Percentiles rank a stretch among this genome's conserved stretches.
Evolutionary conservation across 139 green algal species (phyloP).

Genomic region (Picochlorum costavermella): DNA sequence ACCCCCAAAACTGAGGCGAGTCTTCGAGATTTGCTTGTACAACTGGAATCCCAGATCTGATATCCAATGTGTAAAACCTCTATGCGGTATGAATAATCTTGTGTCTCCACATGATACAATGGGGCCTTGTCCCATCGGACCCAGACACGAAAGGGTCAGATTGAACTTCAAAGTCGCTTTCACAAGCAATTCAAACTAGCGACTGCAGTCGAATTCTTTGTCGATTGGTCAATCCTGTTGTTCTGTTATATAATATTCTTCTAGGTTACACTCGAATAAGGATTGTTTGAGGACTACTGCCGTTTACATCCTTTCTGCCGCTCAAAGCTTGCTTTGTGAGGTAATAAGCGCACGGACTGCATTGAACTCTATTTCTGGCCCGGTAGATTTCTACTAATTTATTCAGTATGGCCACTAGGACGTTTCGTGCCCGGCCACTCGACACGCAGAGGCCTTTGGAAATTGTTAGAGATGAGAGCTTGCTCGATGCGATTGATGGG

Average conservation of each 20-base stretch:
- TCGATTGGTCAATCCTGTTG: too few relatives aligned
- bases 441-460: slow-evolving; percentile 59
- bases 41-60: slow-evolving; percentile 6
- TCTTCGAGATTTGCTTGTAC: slow-evolving; percentile 16
- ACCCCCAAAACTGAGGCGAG: slow-evolving; percentile 20
- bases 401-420: not conserved
- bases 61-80: not conserved
- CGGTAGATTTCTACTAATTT: not conserved
- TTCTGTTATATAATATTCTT: too few relatives aligned
- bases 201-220: too few relatives aligned
- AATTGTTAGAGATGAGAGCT: slow-evolving; percentile 60
- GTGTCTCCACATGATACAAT: too few relatives aligned
- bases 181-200: not conserved
- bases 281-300: not conserved
- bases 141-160: too few relatives aligned
- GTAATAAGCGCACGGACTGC: not conserved
- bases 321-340: not conserved
- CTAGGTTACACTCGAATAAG: too few relatives aligned
- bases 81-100: not conserved
- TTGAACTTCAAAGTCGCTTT: not conserved
- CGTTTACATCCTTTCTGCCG: not conserved
- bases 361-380: not conserved
- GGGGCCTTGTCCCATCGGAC: too few relatives aligned
- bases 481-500: slow-evolving; percentile 56
- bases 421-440: slow-evolving; percentile 56